A percentile compares a stretch with the other conserved stretches of the same genome.
These are phyloP conservation scores for Phaffia australis DNA, from an alignment of 768 basidiomycete species.

Conservation along the genomic window DNA sequence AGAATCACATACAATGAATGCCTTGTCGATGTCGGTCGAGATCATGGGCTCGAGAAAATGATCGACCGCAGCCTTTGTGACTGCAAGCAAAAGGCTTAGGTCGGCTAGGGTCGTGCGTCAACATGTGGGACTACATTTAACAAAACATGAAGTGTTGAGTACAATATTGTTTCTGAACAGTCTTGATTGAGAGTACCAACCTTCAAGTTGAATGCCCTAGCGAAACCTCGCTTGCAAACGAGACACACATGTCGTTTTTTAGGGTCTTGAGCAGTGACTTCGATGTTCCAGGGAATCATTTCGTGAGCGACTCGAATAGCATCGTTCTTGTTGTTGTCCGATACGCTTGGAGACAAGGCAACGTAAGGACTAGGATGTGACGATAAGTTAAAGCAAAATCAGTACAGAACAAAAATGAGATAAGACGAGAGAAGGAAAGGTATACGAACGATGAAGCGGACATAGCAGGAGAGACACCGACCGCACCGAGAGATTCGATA, in stretches of 20 bases:
- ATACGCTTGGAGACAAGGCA: not conserved
- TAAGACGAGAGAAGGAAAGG: not conserved
- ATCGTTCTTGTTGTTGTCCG: not conserved
- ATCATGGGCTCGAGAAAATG: constrained; percentile 90
- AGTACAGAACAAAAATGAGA: not conserved
- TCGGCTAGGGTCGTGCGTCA: constrained; percentile 85
- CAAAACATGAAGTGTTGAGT: not conserved
- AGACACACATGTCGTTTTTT: constrained; percentile 25
- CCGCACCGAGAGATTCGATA: not conserved
- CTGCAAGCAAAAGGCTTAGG: constrained; percentile 81
- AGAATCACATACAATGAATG: constrained; percentile 55
- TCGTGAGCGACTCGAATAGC: not conserved
- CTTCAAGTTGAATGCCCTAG: constrained; percentile 86
- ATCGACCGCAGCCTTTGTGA: constrained; percentile 71
- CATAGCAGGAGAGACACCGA: not conserved
- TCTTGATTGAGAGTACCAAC: constrained; percentile 37
- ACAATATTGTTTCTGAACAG: not conserved
- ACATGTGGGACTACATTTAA: constrained; percentile 55
- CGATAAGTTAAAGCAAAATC: not conserved
- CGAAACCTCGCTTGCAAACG: constrained; percentile 50
- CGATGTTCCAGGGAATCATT: constrained; percentile 5
- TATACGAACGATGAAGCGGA: constrained; percentile 2
- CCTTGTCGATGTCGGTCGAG: constrained; percentile 77
- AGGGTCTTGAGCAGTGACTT: not conserved
- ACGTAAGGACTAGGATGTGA: not conserved